Conservation (phyloP, 371 early-diverging fungal genomes). For the Zychaea mexicana region DNA sequence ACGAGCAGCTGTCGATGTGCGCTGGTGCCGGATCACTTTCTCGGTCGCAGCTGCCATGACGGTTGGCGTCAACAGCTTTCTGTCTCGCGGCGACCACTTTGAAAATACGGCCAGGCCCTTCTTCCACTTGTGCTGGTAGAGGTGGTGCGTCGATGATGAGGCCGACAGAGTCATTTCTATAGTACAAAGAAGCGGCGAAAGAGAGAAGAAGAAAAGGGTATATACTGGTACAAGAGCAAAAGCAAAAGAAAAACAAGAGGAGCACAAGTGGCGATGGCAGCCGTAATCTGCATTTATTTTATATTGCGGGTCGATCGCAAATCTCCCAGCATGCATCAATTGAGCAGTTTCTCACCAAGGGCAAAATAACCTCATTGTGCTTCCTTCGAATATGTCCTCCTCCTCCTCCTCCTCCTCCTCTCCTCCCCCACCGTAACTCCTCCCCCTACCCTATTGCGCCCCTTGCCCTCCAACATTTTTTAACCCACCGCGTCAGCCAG, state of each 20-base stretch:
- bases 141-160: slow-evolving; percentile 3
- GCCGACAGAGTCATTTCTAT: slow-evolving; percentile 6
- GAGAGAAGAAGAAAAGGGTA: slow-evolving; percentile 2
- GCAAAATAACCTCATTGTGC: slow-evolving; percentile 33
- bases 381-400: neutral
- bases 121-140: slow-evolving; percentile 14
- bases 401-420: neutral
- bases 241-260: neutral
- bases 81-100: slow-evolving; percentile 9
- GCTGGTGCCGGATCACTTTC: slow-evolving; percentile 34
- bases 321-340: slow-evolving; percentile 17
- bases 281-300: neutral
- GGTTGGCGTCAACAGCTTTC: slow-evolving; percentile 9
- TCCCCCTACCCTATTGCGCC: slow-evolving; percentile 1
- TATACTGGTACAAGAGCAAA: neutral
- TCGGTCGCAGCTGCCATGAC: slow-evolving; percentile 41
- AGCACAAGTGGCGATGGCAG: too few relatives aligned
- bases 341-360: slow-evolving; percentile 39
- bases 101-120: slow-evolving; percentile 12
- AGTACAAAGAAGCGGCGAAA: slow-evolving; percentile 12
- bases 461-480: too few relatives aligned
- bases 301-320: neutral
- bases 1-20: neutral
- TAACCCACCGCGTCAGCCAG: neutral
- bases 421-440: too few relatives aligned